phyloP scores from a whole-genome alignment of 306 rosid genomes.

The Mucuna pruriens region DNA sequence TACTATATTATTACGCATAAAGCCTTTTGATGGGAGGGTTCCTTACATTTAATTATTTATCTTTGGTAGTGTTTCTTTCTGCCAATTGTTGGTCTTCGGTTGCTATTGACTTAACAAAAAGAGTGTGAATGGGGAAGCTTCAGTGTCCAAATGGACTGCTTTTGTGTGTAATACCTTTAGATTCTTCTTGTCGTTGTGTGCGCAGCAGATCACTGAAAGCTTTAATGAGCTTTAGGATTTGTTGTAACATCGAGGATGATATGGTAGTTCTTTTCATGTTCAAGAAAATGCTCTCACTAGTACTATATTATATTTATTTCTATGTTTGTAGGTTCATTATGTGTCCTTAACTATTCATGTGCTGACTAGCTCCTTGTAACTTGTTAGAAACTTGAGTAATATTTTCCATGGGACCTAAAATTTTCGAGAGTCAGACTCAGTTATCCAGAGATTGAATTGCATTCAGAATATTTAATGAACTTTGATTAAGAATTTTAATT shows the following conservation, averaged over 20 bases:
- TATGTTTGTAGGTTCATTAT: conserved; percentile 11
- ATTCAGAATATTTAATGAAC: neutral
- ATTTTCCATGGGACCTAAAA: neutral
- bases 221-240: conserved; percentile 57
- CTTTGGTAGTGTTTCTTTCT: conserved; percentile 24
- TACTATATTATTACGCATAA: conserved; percentile 20
- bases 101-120: conserved; percentile 41
- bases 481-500: neutral
- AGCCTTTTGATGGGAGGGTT: conserved; percentile 37
- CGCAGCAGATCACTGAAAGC: conserved; percentile 41
- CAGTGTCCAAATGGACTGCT: conserved; percentile 62
- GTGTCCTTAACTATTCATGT: neutral
- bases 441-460: neutral
- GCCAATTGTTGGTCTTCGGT: conserved; percentile 35
- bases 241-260: conserved; percentile 68
- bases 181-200: conserved; percentile 47
- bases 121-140: conserved; percentile 63
- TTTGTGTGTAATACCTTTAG: conserved; percentile 36
- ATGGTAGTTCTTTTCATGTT: conserved; percentile 41
- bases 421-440: neutral
- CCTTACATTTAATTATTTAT: neutral
- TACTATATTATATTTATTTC: conserved; percentile 23
- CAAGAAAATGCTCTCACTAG: conserved; percentile 22
- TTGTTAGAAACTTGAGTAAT: neutral
- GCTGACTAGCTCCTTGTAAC: neutral